phyloP scores from a whole-genome alignment of 371 early-diverging fungal species.

The Dipsacomyces acuminosporus region DNA sequence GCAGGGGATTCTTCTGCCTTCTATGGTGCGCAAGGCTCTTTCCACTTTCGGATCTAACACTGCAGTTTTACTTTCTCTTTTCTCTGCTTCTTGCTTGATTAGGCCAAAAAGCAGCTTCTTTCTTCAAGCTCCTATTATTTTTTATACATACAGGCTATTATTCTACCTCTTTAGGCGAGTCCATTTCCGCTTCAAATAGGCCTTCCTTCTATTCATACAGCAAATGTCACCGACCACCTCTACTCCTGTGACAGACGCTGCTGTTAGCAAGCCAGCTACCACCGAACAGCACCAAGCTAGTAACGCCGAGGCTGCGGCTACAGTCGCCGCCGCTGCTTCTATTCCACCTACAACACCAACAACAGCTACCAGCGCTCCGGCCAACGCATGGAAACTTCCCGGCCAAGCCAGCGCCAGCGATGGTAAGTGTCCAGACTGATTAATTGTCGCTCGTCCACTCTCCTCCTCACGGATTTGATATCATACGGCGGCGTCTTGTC shows the following conservation, averaged over 20 bases:
- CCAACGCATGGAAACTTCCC: slow-evolving; percentile 33
- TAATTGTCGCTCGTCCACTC: not conserved
- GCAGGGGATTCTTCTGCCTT: too few species aligned
- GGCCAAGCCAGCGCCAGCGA: slow-evolving; percentile 9
- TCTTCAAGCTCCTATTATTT: not conserved
- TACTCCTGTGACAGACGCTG: slow-evolving; percentile 2
- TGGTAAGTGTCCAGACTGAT: slow-evolving; percentile 22
- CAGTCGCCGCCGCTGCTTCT: slow-evolving; percentile 1
- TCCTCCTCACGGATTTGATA: too few species aligned
- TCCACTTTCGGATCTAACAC: too few species aligned
- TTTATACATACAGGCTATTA: too few species aligned
- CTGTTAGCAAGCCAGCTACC: slow-evolving; percentile 2
- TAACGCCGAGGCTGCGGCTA: too few species aligned
- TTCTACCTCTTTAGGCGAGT: too few species aligned
- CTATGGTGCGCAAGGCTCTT: too few species aligned
- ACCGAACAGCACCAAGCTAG: slow-evolving; percentile 5
- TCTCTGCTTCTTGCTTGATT: not conserved
- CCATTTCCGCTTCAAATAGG: too few species aligned
- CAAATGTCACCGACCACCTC: slow-evolving; percentile 1
- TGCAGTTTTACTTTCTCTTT: not conserved
- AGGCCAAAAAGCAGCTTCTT: not conserved
- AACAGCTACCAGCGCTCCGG: slow-evolving; percentile 3
- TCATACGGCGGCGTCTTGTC: too few species aligned
- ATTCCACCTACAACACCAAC: not conserved
- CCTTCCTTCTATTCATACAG: too few species aligned